Evolutionary conservation across 148 eudicot genomes (phyloP).

Genomic region (Vaccinium myrtillus): DNA sequence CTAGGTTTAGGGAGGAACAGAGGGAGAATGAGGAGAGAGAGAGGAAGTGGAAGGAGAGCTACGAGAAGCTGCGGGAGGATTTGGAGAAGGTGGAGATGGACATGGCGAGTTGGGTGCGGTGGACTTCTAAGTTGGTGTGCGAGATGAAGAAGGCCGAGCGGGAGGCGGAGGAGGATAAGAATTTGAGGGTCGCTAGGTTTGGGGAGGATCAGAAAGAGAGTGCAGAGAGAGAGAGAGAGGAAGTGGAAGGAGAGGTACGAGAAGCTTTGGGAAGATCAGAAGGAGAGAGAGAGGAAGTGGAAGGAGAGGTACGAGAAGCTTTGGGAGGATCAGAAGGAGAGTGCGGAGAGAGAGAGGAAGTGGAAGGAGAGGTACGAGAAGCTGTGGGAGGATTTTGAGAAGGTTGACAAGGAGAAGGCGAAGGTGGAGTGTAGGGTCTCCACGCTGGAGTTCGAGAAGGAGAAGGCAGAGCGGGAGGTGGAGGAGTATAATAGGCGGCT

Average conservation of each 20-base stretch:
- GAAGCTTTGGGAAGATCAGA: neutral
- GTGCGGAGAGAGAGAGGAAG: neutral
- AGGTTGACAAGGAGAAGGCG: neutral
- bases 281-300: neutral
- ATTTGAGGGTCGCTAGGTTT: neutral
- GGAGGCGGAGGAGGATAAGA: neutral
- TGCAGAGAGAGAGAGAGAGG: neutral
- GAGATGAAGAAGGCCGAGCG: neutral
- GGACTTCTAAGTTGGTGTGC: neutral
- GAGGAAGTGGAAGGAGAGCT: neutral
- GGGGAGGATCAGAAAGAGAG: neutral
- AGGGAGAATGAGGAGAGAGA: neutral
- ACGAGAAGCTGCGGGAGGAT: neutral
- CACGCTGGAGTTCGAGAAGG: neutral
- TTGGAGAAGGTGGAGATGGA: neutral
- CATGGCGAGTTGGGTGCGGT: neutral
- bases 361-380: neutral
- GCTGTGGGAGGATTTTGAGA: neutral
- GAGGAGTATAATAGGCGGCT: neutral
- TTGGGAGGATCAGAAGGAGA: neutral
- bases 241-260: neutral
- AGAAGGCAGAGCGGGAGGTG: neutral
- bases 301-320: neutral
- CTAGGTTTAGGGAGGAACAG: neutral
- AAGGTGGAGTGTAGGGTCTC: neutral